phyloP scores from a whole-genome alignment of 2,329 filamentous ascomycete genomes.

The Colletotrichum zoysiae region DNA sequence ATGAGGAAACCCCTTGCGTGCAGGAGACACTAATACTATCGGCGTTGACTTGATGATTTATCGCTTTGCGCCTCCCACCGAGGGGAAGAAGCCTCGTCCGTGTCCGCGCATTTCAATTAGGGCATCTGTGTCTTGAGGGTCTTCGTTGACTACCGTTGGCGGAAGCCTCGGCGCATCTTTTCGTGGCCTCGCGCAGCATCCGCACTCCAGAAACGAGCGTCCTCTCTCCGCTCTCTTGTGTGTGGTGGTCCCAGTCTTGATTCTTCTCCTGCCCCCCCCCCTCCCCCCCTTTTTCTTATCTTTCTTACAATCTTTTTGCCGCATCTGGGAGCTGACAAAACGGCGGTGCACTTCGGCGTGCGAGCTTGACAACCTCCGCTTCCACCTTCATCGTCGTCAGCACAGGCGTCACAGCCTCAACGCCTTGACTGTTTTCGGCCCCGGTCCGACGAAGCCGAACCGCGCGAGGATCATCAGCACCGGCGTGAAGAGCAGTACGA shows the following conservation, averaged over 20 bases:
- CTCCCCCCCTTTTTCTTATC: too few relatives aligned
- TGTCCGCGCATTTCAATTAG: neutral
- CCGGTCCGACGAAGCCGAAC: constrained; percentile 33
- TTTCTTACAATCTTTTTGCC: too few relatives aligned
- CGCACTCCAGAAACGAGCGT: neutral
- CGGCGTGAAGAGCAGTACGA: constrained; percentile 32
- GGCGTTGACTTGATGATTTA: neutral
- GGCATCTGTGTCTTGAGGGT: neutral
- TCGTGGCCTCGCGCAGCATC: neutral
- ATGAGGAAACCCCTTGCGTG: neutral
- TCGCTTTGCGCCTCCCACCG: neutral
- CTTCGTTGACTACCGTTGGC: too few relatives aligned
- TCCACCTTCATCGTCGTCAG: neutral
- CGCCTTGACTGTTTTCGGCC: constrained; percentile 25
- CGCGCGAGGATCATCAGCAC: constrained; percentile 34
- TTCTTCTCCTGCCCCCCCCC: neutral
- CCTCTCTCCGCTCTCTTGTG: neutral
- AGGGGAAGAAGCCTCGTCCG: neutral
- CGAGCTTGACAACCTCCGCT: neutral
- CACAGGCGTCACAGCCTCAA: constrained; percentile 24
- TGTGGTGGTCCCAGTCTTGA: neutral
- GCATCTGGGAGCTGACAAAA: too few relatives aligned
- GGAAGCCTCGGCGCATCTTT: neutral
- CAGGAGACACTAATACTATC: neutral
- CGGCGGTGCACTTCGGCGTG: too few relatives aligned